Percentiles rank a stretch among this genome's conserved stretches.
These are phyloP conservation scores for Pseudocercospora fuligena DNA, from an alignment of 2,329 filamentous ascomycete genomes.

Conservation along the genomic window DNA sequence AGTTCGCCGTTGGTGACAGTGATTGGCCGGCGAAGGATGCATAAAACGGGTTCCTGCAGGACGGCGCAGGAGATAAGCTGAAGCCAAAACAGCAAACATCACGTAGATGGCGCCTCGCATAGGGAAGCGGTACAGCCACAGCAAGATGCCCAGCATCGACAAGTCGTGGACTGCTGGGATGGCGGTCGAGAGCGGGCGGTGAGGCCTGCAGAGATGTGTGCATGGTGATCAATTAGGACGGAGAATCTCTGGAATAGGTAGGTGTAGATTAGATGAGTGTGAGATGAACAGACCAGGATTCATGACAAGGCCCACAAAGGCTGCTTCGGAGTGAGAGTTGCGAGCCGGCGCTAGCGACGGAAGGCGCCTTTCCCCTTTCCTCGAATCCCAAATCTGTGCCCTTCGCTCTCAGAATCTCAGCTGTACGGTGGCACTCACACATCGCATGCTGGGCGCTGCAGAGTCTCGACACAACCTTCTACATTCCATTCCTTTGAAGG, in stretches of 20 bases:
- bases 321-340: neutral
- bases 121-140: slow-evolving; percentile 1
- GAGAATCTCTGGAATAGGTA: neutral
- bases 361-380: neutral
- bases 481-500: slow-evolving; percentile 19
- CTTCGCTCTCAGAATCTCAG: neutral
- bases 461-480: neutral
- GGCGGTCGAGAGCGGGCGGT: slow-evolving; percentile 1
- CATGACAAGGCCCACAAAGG: neutral
- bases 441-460: neutral
- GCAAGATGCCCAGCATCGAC: slow-evolving; percentile 3
- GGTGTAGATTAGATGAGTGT: neutral
- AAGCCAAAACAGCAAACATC: neutral
- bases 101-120: slow-evolving; percentile 12
- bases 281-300: neutral
- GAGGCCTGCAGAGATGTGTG: neutral
- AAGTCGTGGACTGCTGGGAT: neutral
- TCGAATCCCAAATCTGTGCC: neutral
- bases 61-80: slow-evolving; percentile 9
- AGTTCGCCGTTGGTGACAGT: neutral
- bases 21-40: slow-evolving; percentile 9
- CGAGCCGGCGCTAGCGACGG: neutral
- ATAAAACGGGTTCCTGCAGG: slow-evolving; percentile 23
- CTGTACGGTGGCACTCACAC: too few relatives aligned
- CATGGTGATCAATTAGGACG: neutral